These are phyloP conservation scores for Trypanosoma vivax DNA, from an alignment of 208 protist genomes.

Conservation along the genomic window DNA sequence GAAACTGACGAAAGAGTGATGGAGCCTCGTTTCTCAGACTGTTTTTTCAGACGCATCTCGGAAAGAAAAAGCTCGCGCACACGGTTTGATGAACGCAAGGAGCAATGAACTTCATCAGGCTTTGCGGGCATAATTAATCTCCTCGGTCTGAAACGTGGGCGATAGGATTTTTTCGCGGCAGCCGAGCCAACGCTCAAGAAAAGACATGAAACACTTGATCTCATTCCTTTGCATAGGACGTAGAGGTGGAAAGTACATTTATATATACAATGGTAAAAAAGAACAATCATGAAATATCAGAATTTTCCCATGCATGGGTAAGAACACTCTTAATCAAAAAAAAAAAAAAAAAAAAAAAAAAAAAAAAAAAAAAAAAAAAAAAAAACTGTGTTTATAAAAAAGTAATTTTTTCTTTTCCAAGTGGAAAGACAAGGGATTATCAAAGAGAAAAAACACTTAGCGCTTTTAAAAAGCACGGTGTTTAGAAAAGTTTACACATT, in stretches of 20 bases:
- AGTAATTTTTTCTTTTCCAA: no score
- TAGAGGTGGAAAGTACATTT: no score
- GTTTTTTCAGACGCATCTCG: conserved; percentile 27
- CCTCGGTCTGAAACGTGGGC: conserved; percentile 72
- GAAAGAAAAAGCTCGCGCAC: conserved; percentile 37
- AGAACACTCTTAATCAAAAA: conserved; percentile 2
- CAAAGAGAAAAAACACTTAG: background rate
- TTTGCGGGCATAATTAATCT: conserved; percentile 86
- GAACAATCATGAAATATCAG: conserved; percentile 4
- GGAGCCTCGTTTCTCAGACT: conserved; percentile 42
- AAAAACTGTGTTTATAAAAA: background rate
- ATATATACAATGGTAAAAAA: background rate
- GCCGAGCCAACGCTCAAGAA: conserved; percentile 3
- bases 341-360: conserved; percentile 7
- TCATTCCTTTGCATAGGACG: no score
- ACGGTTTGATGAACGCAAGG: conserved; percentile 42
- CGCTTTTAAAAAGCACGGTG: no score
- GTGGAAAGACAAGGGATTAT: background rate
- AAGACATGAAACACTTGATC: conserved; percentile 21
- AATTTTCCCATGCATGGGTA: background rate
- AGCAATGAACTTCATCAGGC: conserved; percentile 51
- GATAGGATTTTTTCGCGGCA: conserved; percentile 41
- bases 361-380: background rate
- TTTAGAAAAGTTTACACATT: no score
- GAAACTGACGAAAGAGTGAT: conserved; percentile 61